These are phyloP conservation scores for Prunus dulcis DNA, from an alignment of 306 rosid species.

Conservation along the genomic window DNA sequence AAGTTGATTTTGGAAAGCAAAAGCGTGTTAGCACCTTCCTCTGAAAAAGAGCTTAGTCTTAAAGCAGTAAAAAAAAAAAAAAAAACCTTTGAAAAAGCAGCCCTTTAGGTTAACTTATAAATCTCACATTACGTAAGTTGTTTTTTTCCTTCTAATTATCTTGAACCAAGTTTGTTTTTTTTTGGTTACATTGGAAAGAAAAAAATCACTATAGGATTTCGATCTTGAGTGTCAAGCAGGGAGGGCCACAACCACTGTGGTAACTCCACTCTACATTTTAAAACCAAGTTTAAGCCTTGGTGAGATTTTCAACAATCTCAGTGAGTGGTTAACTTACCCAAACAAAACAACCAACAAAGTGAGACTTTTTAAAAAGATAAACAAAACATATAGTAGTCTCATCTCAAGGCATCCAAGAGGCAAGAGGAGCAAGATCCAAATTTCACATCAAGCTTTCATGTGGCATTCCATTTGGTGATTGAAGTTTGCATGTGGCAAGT, in stretches of 20 bases:
- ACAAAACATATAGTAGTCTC: background rate
- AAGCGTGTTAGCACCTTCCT: conserved; percentile 28
- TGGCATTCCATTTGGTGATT: background rate
- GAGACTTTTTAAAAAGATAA: no score
- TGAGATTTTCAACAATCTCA: no score
- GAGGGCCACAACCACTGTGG: no score
- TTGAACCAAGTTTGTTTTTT: no score
- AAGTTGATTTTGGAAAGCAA: conserved; percentile 40
- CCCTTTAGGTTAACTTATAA: background rate
- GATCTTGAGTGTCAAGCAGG: no score
- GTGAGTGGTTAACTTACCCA: no score
- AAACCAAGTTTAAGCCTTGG: no score
- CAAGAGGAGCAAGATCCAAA: background rate
- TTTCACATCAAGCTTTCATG: background rate
- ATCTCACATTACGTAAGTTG: background rate
- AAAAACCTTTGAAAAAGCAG: conserved; percentile 1
- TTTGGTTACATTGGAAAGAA: no score
- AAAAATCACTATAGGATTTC: no score
- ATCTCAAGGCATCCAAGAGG: background rate
- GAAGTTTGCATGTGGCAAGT: background rate
- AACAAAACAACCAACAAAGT: no score
- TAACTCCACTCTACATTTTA: no score
- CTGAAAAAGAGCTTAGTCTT: conserved; percentile 8
- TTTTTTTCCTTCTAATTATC: background rate
- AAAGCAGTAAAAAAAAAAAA: background rate